A percentile compares a stretch with the other conserved stretches of the same genome.
Evolutionary conservation across 2,329 filamentous ascomycete species (phyloP).

Genomic region (Talaromyces sp.): DNA sequence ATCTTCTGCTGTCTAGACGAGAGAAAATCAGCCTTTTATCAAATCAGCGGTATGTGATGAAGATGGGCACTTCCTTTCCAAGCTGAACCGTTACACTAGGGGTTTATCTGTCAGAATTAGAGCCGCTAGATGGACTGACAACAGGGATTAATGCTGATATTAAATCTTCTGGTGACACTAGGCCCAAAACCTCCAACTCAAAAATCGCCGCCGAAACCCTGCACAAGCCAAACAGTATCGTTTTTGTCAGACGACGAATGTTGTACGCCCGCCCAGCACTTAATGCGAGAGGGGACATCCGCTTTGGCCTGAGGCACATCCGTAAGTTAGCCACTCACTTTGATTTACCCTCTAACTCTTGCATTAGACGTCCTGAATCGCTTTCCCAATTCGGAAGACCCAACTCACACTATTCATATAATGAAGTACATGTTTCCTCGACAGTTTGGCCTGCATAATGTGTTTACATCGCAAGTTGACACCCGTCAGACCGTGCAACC

Average conservation of each 20-base stretch:
- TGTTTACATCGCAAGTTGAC: conserved; percentile 70
- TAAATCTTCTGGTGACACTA: neutral
- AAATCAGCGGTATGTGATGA: conserved; percentile 63
- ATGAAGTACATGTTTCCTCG: conserved; percentile 92
- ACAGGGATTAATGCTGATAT: neutral
- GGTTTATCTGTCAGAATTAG: conserved; percentile 24
- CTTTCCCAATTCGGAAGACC: conserved; percentile 44
- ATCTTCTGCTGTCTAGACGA: conserved; percentile 63
- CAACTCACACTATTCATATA: conserved; percentile 59
- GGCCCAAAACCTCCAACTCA: neutral
- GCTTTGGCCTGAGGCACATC: conserved; percentile 72
- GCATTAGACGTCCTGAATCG: conserved; percentile 75
- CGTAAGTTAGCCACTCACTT: conserved; percentile 53
- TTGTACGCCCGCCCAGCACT: conserved; percentile 73
- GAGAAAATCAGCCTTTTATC: conserved; percentile 63
- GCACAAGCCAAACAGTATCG: conserved; percentile 52
- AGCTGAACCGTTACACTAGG: conserved; percentile 17
- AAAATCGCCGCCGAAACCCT: conserved; percentile 1
- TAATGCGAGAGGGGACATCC: conserved; percentile 61
- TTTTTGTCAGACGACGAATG: conserved; percentile 76
- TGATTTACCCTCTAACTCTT: neutral
- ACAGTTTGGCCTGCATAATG: conserved; percentile 87
- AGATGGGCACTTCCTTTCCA: neutral
- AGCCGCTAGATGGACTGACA: conserved; percentile 16
- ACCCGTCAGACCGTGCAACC: conserved; percentile 61